A percentile compares a stretch with the other conserved stretches of the same genome.
Conservation (phyloP, 306 rosid genomes). For the Albizia julibrissin region DNA sequence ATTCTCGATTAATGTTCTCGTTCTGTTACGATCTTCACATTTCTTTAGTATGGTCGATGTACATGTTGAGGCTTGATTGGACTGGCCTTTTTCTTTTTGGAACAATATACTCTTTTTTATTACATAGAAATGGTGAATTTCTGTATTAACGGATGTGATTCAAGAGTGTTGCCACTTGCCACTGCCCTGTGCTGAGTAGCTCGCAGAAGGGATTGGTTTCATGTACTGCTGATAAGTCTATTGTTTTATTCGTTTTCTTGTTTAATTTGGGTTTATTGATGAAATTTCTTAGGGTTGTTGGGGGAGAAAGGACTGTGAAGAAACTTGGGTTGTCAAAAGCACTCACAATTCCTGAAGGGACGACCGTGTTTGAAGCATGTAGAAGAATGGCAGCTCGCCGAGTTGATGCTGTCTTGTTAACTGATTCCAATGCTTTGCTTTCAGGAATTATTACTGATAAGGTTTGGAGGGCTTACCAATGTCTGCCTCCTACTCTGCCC, state of each 20-base stretch:
- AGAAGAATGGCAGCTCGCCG: conserved; percentile 96
- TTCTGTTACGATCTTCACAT: too few relatives aligned
- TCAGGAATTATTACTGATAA: conserved; percentile 91
- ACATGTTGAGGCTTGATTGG: too few relatives aligned
- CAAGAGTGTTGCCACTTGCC: too few relatives aligned
- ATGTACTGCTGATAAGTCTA: neutral
- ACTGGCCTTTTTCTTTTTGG: too few relatives aligned
- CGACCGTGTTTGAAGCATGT: conserved; percentile 86
- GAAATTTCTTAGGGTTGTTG: conserved; percentile 45
- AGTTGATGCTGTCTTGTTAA: conserved; percentile 77
- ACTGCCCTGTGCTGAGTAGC: neutral
- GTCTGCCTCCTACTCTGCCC: neutral
- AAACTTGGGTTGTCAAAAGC: conserved; percentile 87
- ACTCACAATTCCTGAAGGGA: conserved; percentile 85
- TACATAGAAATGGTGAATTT: neutral
- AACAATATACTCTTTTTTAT: too few relatives aligned
- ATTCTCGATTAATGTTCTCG: too few relatives aligned
- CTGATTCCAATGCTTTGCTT: conserved; percentile 86
- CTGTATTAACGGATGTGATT: neutral
- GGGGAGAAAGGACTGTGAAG: conserved; percentile 90
- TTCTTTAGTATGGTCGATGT: too few relatives aligned
- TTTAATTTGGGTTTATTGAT: neutral
- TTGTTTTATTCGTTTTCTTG: neutral
- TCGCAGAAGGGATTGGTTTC: neutral
- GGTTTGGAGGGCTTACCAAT: conserved; percentile 38